Evolutionary conservation across 2,329 filamentous ascomycete species (phyloP).

Genomic region (Aspergillus arachidicola): DNA sequence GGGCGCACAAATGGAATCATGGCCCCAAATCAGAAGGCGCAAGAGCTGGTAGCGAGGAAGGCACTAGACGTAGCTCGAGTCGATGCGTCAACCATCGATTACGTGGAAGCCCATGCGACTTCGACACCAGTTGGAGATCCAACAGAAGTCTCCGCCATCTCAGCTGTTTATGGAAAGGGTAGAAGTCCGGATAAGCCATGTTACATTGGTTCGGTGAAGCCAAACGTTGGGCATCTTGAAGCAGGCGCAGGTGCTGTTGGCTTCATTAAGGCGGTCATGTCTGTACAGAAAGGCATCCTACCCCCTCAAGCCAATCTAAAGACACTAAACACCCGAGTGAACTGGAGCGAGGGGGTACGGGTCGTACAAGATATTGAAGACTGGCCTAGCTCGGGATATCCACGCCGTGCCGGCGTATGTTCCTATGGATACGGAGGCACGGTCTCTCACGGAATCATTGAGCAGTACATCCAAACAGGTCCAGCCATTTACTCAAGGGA

Average conservation of each 20-base stretch:
- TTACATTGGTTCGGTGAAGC: conserved; percentile 35
- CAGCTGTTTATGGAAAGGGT: conserved; percentile 15
- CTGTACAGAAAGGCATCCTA: conserved; percentile 24
- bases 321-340: conserved; percentile 36
- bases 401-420: conserved; percentile 32
- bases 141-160: conserved; percentile 20
- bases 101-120: conserved; percentile 28
- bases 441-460: conserved; percentile 38
- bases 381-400: conserved; percentile 20
- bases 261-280: conserved; percentile 31
- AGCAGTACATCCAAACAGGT: conserved; percentile 15
- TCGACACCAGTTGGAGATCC: conserved; percentile 27
- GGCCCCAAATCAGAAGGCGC: conserved; percentile 35
- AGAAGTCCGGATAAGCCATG: conserved; percentile 23
- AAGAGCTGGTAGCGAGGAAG: conserved; percentile 30
- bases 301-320: conserved; percentile 38
- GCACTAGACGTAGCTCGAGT: conserved; percentile 22
- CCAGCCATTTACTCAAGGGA: background rate
- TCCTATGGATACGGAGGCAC: conserved; percentile 41
- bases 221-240: conserved; percentile 37
- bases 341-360: conserved; percentile 31
- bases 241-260: conserved; percentile 31
- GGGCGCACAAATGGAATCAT: conserved; percentile 39
- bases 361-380: conserved; percentile 25
- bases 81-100: conserved; percentile 19